phyloP scores from a whole-genome alignment of 108 stramenopile species.

The Skeletonema menzelii region DNA sequence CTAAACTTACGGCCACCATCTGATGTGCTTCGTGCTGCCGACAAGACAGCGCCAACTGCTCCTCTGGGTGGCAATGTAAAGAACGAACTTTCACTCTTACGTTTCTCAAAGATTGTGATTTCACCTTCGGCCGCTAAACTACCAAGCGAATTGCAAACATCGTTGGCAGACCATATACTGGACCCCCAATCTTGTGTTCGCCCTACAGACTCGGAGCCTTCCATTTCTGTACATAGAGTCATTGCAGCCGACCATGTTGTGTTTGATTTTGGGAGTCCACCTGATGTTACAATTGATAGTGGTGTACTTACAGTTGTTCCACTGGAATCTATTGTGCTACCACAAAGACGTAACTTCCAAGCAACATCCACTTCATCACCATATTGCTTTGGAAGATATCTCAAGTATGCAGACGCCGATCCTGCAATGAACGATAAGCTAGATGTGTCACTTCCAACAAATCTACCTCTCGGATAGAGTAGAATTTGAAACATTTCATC shows the following conservation, averaged over 20 bases:
- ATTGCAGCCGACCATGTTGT: constrained; percentile 55
- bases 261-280: constrained; percentile 50
- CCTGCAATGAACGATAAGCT: constrained; percentile 2
- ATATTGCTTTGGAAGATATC: constrained; percentile 44
- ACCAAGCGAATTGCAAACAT: constrained; percentile 34
- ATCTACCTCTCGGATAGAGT: constrained; percentile 54
- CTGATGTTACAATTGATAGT: constrained; percentile 41
- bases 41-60: constrained; percentile 32
- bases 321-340: background rate
- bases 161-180: constrained; percentile 31
- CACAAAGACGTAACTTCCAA: constrained; percentile 47
- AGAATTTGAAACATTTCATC: constrained; percentile 45
- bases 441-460: constrained; percentile 16
- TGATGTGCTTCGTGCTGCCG: constrained; percentile 11
- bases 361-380: constrained; percentile 58
- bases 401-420: constrained; percentile 50
- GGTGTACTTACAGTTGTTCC: background rate
- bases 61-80: constrained; percentile 35
- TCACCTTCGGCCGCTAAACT: constrained; percentile 36
- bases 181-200: constrained; percentile 56
- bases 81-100: constrained; percentile 41
- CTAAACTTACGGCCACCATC: constrained; percentile 21
- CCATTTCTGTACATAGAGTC: constrained; percentile 47
- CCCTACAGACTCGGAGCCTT: constrained; percentile 47
- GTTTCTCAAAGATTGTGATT: constrained; percentile 38